Percentiles rank a stretch among this genome's conserved stretches.
Evolutionary conservation across 495 filamentous ascomycete species (phyloP).

Genomic region (Paragyromitra xinjiangensis): DNA sequence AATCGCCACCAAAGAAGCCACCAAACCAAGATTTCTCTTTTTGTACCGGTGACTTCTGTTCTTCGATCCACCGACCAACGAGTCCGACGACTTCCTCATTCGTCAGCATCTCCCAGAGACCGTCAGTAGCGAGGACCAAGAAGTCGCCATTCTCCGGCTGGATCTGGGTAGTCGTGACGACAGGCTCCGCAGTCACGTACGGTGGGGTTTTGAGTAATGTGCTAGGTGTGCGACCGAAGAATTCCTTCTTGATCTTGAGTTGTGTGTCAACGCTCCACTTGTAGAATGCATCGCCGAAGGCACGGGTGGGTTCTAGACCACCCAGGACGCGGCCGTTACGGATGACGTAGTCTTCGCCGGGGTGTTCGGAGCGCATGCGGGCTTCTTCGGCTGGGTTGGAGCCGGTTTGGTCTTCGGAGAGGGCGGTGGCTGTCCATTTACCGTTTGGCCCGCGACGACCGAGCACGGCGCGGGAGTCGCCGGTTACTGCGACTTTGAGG

Average conservation of each 20-base stretch:
- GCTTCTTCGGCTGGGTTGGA: constrained; percentile 81
- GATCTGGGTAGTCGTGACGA: constrained; percentile 94
- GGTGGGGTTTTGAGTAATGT: constrained; percentile 86
- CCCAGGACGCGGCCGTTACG: constrained; percentile 89
- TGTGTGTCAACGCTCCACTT: constrained; percentile 91
- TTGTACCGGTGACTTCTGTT: constrained; percentile 64
- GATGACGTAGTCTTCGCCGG: constrained; percentile 83
- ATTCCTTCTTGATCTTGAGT: constrained; percentile 78
- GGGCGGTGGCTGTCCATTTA: constrained; percentile 89
- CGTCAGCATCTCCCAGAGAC: constrained; percentile 98
- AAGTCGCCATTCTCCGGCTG: constrained; percentile 92
- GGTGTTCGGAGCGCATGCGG: constrained; percentile 83
- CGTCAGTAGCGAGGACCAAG: constrained; percentile 94
- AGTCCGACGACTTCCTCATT: constrained; percentile 98
- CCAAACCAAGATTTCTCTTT: constrained; percentile 64
- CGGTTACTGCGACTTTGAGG: constrained; percentile 89
- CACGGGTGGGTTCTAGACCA: constrained; percentile 86
- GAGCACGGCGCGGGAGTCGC: constrained; percentile 91
- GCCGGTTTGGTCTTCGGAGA: constrained; percentile 94
- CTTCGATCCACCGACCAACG: constrained; percentile 95
- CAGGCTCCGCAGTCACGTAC: constrained; percentile 96
- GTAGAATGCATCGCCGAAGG: constrained; percentile 95
- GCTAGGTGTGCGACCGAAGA: constrained; percentile 80
- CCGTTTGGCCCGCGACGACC: constrained; percentile 79
- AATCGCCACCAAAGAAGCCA: constrained; percentile 51